A percentile compares a stretch with the other conserved stretches of the same genome.
These are phyloP conservation scores for Filobasidium floriforme DNA, from an alignment of 768 basidiomycete species.

Conservation along the genomic window DNA sequence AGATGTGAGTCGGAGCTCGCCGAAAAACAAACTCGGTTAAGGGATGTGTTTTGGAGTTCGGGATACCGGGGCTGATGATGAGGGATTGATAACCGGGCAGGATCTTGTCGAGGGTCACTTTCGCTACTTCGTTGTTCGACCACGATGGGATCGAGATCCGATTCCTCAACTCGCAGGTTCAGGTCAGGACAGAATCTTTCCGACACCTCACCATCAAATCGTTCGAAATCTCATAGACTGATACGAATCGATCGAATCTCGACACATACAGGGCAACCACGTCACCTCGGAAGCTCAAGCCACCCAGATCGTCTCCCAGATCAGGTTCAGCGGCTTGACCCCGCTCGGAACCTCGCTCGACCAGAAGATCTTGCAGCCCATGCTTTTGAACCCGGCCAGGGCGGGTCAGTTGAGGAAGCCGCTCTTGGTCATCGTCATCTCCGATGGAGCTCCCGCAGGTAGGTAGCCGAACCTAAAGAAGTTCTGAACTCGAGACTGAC, in stretches of 20 bases:
- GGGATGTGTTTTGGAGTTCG: not conserved
- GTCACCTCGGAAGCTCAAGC: constrained; percentile 42
- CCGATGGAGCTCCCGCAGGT: constrained; percentile 24
- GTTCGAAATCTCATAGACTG: not conserved
- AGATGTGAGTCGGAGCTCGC: constrained; percentile 28
- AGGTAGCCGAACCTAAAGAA: not conserved
- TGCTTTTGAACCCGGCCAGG: constrained; percentile 46
- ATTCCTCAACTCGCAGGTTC: constrained; percentile 47
- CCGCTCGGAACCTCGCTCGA: constrained; percentile 46
- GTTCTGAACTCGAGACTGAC: not conserved
- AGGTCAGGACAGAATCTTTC: constrained; percentile 14
- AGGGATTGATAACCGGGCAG: not conserved
- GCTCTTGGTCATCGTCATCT: constrained; percentile 44
- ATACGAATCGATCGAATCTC: no score
- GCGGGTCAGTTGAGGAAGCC: constrained; percentile 45
- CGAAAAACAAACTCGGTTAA: not conserved
- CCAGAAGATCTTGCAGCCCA: constrained; percentile 46
- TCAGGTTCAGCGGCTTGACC: constrained; percentile 48
- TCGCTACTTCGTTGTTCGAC: constrained; percentile 45
- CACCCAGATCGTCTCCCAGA: constrained; percentile 40
- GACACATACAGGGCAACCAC: constrained; percentile 38
- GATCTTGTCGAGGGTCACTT: constrained; percentile 45
- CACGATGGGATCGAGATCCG: constrained; percentile 48
- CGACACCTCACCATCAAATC: not conserved
- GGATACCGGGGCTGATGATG: not conserved